A percentile compares a stretch with the other conserved stretches of the same genome.
These are phyloP conservation scores for Komagataella pastoris DNA, from an alignment of 805 yeast species.

Conservation along the genomic window DNA sequence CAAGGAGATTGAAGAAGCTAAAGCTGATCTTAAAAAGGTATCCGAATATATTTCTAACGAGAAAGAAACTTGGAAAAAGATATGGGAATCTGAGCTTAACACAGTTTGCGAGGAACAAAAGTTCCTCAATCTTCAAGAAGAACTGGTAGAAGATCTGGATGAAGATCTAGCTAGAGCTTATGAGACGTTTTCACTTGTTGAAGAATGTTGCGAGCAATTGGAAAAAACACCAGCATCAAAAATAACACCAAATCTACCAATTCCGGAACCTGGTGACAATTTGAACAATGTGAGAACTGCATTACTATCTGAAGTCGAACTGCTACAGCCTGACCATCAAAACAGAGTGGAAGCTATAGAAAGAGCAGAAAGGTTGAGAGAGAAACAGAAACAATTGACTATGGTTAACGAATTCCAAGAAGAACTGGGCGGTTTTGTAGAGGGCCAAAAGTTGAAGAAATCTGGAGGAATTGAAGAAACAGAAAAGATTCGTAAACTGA, in stretches of 20 bases:
- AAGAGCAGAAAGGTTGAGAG: slow-evolving; percentile 72
- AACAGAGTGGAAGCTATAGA: slow-evolving; percentile 78
- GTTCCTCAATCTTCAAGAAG: slow-evolving; percentile 81
- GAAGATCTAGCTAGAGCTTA: slow-evolving; percentile 72
- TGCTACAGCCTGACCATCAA: slow-evolving; percentile 75
- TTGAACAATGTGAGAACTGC: slow-evolving; percentile 58
- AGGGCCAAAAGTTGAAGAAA: slow-evolving; percentile 57
- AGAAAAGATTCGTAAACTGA: slow-evolving; percentile 51
- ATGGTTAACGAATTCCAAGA: slow-evolving; percentile 60
- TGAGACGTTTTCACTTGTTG: slow-evolving; percentile 74
- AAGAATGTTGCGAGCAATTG: slow-evolving; percentile 70
- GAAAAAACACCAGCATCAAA: slow-evolving; percentile 37
- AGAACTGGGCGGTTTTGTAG: slow-evolving; percentile 79
- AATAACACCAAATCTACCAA: slow-evolving; percentile 22
- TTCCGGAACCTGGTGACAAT: slow-evolving; percentile 44
- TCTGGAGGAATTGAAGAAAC: slow-evolving; percentile 86
- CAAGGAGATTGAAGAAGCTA: slow-evolving; percentile 52
- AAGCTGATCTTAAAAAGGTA: slow-evolving; percentile 35
- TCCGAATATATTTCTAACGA: slow-evolving; percentile 52
- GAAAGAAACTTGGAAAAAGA: slow-evolving; percentile 74
- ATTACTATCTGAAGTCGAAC: slow-evolving; percentile 64
- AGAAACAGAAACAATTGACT: slow-evolving; percentile 49
- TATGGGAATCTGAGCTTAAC: slow-evolving; percentile 87
- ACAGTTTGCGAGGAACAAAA: slow-evolving; percentile 91
- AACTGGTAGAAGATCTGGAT: slow-evolving; percentile 60